Percentiles rank a stretch among this genome's conserved stretches.
Evolutionary conservation across 768 basidiomycete species (phyloP).

Genomic region (Termitomyces sp.): DNA sequence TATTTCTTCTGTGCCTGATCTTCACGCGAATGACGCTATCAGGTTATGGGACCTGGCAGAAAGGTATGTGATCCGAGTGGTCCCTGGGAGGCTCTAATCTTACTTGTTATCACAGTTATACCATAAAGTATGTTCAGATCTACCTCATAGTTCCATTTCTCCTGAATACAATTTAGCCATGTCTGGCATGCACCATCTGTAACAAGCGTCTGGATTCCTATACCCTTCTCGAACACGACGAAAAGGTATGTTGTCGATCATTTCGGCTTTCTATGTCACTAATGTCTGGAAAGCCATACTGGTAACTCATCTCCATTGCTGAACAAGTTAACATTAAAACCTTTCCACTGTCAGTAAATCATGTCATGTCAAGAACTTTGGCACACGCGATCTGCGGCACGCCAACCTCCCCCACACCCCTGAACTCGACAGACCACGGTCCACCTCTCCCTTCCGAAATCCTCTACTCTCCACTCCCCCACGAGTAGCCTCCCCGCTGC

Average conservation of each 20-base stretch:
- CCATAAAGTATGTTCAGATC: constrained; percentile 54
- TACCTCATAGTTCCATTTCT: not conserved
- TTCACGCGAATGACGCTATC: constrained; percentile 10
- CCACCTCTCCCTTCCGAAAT: constrained; percentile 19
- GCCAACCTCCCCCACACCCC: constrained; percentile 57
- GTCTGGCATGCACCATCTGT: constrained; percentile 75
- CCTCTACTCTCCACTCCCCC: constrained; percentile 22
- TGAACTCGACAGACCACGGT: constrained; percentile 16
- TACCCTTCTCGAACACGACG: constrained; percentile 78
- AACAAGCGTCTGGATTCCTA: constrained; percentile 76
- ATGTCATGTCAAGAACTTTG: constrained; percentile 79
- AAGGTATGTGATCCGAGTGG: constrained; percentile 50
- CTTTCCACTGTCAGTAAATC: constrained; percentile 53
- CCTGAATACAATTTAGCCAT: constrained; percentile 47
- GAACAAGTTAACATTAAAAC: not conserved
- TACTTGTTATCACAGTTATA: constrained; percentile 50
- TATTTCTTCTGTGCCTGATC: not conserved
- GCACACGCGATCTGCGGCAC: constrained; percentile 68
- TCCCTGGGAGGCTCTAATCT: not conserved
- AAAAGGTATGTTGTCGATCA: constrained; percentile 49
- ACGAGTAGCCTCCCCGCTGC: constrained; percentile 25
- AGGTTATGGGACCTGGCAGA: constrained; percentile 86
- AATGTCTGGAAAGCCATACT: constrained; percentile 40
- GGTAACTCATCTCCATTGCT: constrained; percentile 26
- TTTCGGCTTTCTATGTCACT: not conserved